phyloP scores from a whole-genome alignment of 257 asterid genomes.

The Forsythia viridissima region DNA sequence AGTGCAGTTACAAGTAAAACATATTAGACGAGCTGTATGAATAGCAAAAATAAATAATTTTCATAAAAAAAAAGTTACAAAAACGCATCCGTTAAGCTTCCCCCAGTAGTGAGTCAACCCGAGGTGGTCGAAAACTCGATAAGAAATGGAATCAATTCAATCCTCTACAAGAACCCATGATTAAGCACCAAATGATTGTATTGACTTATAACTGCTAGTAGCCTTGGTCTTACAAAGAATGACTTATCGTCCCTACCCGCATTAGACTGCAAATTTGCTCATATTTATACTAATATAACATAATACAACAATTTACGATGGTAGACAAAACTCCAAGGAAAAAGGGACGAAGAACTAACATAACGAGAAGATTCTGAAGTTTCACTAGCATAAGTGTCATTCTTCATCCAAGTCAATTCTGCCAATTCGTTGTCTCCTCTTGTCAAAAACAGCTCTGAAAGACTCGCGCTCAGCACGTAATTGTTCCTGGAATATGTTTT shows the following conservation, averaged over 20 bases:
- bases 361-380: neutral
- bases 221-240: neutral
- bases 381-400: slow-evolving; percentile 12
- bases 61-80: too few species aligned
- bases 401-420: slow-evolving; percentile 53
- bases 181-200: neutral
- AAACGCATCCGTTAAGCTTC: too few species aligned
- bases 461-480: slow-evolving; percentile 88
- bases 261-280: neutral
- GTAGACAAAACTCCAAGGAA: neutral
- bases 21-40: too few species aligned
- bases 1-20: too few species aligned
- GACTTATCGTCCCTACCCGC: neutral
- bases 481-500: slow-evolving; percentile 62
- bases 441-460: slow-evolving; percentile 81
- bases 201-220: neutral
- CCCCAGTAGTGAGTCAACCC: neutral
- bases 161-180: neutral
- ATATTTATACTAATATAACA: neutral
- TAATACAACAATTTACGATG: neutral
- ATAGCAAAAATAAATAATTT: too few species aligned
- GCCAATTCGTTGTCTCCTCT: slow-evolving; percentile 61
- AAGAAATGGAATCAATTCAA: neutral
- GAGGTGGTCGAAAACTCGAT: neutral
- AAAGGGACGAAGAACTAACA: neutral